phyloP scores from a whole-genome alignment of 768 basidiomycete genomes.

The Auricularia sp. region DNA sequence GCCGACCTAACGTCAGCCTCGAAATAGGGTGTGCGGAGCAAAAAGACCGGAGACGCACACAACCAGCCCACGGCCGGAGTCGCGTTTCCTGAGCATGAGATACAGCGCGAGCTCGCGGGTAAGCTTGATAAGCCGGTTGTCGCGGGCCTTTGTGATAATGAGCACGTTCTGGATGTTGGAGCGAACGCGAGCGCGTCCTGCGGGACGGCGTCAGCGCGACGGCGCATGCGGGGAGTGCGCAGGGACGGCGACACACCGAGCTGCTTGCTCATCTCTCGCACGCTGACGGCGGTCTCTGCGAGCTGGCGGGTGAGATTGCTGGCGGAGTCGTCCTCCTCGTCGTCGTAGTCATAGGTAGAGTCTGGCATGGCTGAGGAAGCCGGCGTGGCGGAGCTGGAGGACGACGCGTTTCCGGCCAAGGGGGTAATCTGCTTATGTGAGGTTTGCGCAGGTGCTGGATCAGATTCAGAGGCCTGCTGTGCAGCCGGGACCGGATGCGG shows the following conservation, averaged over 20 bases:
- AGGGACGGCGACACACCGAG: slow-evolving; percentile 47
- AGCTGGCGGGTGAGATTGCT: slow-evolving; percentile 82
- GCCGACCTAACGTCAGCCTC: slow-evolving; percentile 12
- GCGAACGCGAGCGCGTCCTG: slow-evolving; percentile 85
- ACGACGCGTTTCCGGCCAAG: slow-evolving; percentile 6
- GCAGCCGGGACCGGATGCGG: background rate
- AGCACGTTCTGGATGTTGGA: slow-evolving; percentile 88
- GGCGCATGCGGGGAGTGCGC: background rate
- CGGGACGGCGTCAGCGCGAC: background rate
- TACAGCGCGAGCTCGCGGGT: slow-evolving; percentile 91
- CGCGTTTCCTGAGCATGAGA: slow-evolving; percentile 81
- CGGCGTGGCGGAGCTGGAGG: slow-evolving; percentile 14
- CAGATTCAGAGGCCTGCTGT: slow-evolving; percentile 9
- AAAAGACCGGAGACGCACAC: slow-evolving; percentile 46
- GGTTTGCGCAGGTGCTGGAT: slow-evolving; percentile 11
- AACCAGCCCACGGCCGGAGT: slow-evolving; percentile 63
- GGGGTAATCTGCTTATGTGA: slow-evolving; percentile 7
- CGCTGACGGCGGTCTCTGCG: slow-evolving; percentile 93
- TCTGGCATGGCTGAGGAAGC: slow-evolving; percentile 14
- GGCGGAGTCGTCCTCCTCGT: slow-evolving; percentile 53
- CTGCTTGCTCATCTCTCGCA: slow-evolving; percentile 98
- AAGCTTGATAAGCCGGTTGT: slow-evolving; percentile 91
- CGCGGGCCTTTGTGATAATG: slow-evolving; percentile 94
- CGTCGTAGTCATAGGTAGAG: slow-evolving; percentile 15
- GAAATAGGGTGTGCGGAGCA: slow-evolving; percentile 5